These are phyloP conservation scores for Lasiodiplodia citricola DNA, from an alignment of 2,329 filamentous ascomycete species.

Conservation along the genomic window DNA sequence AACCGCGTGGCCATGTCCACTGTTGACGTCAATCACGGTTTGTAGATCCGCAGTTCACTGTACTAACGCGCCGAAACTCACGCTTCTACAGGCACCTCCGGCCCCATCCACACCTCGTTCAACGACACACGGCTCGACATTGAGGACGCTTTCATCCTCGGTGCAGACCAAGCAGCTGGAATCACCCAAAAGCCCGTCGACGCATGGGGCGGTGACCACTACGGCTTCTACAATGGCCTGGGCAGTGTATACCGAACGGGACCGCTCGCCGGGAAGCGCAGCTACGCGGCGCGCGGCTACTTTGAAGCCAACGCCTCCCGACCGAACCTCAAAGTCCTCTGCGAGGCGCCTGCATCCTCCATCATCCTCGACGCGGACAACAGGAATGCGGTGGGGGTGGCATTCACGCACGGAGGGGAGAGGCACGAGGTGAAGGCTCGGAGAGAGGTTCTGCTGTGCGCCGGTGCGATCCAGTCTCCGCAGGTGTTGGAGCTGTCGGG, in stretches of 20 bases:
- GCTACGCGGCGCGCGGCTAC: constrained; percentile 44
- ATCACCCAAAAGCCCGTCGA: constrained; percentile 40
- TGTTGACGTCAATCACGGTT: constrained; percentile 34
- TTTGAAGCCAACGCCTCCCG: not conserved
- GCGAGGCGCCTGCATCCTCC: not conserved
- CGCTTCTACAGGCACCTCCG: constrained; percentile 31
- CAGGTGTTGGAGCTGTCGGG: constrained; percentile 38
- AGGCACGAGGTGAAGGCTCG: constrained; percentile 35
- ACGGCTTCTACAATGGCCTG: constrained; percentile 42
- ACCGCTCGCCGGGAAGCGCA: constrained; percentile 40
- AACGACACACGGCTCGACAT: constrained; percentile 36
- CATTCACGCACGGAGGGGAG: not conserved
- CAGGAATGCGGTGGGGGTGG: not conserved
- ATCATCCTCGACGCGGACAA: not conserved
- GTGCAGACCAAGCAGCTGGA: constrained; percentile 35
- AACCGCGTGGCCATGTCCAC: constrained; percentile 31
- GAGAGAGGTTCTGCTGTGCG: constrained; percentile 32
- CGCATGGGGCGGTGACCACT: constrained; percentile 44
- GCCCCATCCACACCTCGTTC: constrained; percentile 45
- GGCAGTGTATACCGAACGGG: constrained; percentile 36
- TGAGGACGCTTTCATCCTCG: constrained; percentile 34
- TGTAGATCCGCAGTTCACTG: constrained; percentile 27
- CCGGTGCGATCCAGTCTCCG: constrained; percentile 36
- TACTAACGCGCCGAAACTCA: constrained; percentile 36
- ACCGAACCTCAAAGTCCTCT: not conserved